Conservation (phyloP, 75 land plant species). For the Ceratopteris richardii region DNA sequence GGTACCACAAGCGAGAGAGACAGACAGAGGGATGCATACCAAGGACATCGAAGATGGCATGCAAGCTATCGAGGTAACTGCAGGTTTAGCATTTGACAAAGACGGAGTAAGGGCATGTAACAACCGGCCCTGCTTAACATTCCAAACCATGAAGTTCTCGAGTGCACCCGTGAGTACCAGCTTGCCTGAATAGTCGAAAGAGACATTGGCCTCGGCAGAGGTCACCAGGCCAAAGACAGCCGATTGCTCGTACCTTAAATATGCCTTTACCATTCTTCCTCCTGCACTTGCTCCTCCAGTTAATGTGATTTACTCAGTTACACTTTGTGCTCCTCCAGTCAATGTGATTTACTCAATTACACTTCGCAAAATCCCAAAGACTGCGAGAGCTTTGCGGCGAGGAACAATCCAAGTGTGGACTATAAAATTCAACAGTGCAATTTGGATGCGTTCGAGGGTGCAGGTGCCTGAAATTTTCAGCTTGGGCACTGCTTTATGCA, state of each 20-base stretch:
- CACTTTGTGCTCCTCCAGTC: too few species aligned
- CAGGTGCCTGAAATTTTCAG: too few species aligned
- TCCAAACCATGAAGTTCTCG: slow-evolving; percentile 71
- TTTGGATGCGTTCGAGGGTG: too few species aligned
- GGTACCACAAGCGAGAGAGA: too few species aligned
- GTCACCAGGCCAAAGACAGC: slow-evolving; percentile 73
- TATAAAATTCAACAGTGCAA: too few species aligned
- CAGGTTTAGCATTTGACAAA: slow-evolving; percentile 34
- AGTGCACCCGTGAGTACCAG: slow-evolving; percentile 70
- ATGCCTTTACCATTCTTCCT: slow-evolving; percentile 87
- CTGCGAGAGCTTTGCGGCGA: too few species aligned
- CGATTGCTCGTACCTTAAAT: slow-evolving; percentile 81
- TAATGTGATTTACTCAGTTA: too few species aligned
- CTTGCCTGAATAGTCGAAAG: slow-evolving; percentile 71
- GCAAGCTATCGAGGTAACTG: slow-evolving; percentile 57
- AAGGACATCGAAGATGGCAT: slow-evolving; percentile 36
- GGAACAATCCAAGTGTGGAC: too few species aligned
- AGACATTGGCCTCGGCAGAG: slow-evolving; percentile 58
- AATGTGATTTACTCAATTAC: too few species aligned
- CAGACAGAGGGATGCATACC: not conserved
- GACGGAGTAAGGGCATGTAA: slow-evolving; percentile 43
- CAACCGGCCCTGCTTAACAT: slow-evolving; percentile 64
- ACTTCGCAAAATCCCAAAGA: too few species aligned
- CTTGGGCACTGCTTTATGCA: too few species aligned
- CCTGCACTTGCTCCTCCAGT: too few species aligned